Evolutionary conservation across 345 rosid species (phyloP).

Genomic region (Leavenworthia alabamica): DNA sequence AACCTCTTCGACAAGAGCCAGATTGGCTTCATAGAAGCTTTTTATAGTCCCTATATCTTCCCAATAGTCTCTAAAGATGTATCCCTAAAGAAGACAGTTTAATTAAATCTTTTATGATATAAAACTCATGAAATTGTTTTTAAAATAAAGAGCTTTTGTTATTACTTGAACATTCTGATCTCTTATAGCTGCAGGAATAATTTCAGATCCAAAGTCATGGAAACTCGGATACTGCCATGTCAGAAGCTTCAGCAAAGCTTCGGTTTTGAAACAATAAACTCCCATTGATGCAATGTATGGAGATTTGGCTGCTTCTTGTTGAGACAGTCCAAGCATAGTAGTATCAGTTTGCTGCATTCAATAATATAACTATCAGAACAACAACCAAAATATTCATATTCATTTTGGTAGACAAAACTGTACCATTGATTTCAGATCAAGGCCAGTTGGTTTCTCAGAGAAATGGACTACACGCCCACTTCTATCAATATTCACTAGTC

Average conservation of each 20-base stretch:
- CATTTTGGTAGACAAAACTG: not conserved
- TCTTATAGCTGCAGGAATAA: conserved; percentile 81
- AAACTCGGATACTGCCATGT: conserved; percentile 69
- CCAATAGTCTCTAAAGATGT: conserved; percentile 81
- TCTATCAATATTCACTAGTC: conserved; percentile 73
- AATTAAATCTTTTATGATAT: not conserved
- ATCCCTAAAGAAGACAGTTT: conserved; percentile 42
- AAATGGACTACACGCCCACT: conserved; percentile 63
- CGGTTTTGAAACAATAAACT: conserved; percentile 76
- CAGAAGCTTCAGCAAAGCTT: conserved; percentile 59
- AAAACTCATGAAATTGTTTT: not conserved
- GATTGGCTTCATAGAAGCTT: conserved; percentile 85
- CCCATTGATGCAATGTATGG: conserved; percentile 97
- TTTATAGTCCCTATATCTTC: conserved; percentile 92
- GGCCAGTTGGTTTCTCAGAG: conserved; percentile 77
- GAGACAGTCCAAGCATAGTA: conserved; percentile 55
- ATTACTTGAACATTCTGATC: conserved; percentile 79
- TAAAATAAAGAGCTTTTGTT: not conserved
- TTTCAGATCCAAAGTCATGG: conserved; percentile 91
- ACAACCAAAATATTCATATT: not conserved
- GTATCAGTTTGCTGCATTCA: conserved; percentile 73
- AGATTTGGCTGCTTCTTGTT: conserved; percentile 48
- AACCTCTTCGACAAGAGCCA: conserved; percentile 91
- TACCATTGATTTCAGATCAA: conserved; percentile 79
- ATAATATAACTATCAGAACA: not conserved